Evolutionary conservation across 2,329 filamentous ascomycete species (phyloP).

Genomic region (Ascochyta koolunga): DNA sequence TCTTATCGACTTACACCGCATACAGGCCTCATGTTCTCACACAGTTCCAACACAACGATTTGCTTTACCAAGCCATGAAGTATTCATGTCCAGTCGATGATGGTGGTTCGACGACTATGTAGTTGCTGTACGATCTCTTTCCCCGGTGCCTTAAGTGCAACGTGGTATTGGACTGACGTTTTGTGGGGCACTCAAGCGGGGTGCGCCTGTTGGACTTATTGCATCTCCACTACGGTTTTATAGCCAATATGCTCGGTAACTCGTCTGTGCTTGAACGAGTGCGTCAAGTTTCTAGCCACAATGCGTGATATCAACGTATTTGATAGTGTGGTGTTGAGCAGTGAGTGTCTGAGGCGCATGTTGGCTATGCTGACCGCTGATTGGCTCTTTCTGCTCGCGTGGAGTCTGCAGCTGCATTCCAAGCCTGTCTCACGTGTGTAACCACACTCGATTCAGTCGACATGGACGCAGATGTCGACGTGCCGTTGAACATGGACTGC

Average conservation of each 20-base stretch:
- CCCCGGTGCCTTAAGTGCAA: no score
- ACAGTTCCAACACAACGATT: no score
- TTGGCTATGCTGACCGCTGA: not conserved
- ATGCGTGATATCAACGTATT: not conserved
- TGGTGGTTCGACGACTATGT: not conserved
- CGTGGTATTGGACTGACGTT: constrained; percentile 1
- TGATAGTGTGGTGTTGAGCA: not conserved
- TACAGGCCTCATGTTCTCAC: no score
- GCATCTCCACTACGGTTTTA: not conserved
- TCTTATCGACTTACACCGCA: no score
- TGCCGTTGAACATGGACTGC: no score
- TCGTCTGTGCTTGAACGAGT: not conserved
- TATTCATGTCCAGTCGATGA: not conserved
- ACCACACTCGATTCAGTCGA: not conserved
- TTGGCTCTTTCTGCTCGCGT: constrained; percentile 1
- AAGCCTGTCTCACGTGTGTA: not conserved
- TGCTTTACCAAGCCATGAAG: no score
- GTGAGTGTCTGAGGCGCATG: not conserved
- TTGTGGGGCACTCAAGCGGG: constrained; percentile 7
- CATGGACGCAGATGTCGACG: no score
- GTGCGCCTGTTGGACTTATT: not conserved
- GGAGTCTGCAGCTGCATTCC: not conserved
- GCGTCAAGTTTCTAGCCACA: not conserved
- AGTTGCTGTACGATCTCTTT: no score
- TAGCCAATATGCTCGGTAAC: constrained; percentile 14